Evolutionary conservation across 1,139 yeast species (phyloP).

Genomic region (Geotrichum candidum): DNA sequence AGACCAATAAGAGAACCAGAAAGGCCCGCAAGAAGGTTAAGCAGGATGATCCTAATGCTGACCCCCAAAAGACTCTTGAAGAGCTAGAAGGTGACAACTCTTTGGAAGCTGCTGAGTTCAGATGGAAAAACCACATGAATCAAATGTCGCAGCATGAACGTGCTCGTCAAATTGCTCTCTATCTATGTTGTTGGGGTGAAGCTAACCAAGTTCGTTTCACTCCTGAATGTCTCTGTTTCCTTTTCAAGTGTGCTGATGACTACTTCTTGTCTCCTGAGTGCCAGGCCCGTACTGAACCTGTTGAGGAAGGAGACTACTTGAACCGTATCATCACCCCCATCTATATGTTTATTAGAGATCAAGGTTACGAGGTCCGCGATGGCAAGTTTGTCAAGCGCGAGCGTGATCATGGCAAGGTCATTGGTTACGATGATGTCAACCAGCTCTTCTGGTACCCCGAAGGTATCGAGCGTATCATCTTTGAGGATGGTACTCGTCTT

Average conservation of each 20-base stretch:
- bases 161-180: slow-evolving; percentile 84
- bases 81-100: slow-evolving; percentile 86
- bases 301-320: slow-evolving; percentile 93
- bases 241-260: slow-evolving; percentile 89
- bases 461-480: slow-evolving; percentile 87
- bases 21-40: slow-evolving; percentile 55
- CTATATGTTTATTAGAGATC: slow-evolving; percentile 85
- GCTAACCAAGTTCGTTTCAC: slow-evolving; percentile 95
- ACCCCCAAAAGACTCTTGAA: slow-evolving; percentile 54
- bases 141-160: slow-evolving; percentile 65
- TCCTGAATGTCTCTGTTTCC: slow-evolving; percentile 87
- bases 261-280: slow-evolving; percentile 83
- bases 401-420: slow-evolving; percentile 86
- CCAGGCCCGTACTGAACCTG: slow-evolving; percentile 67
- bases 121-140: slow-evolving; percentile 80
- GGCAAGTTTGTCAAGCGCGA: slow-evolving; percentile 97
- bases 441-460: slow-evolving; percentile 99
- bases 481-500: slow-evolving; percentile 86
- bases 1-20: slow-evolving; percentile 50
- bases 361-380: slow-evolving; percentile 89
- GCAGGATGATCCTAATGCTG: slow-evolving; percentile 46
- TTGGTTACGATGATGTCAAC: slow-evolving; percentile 97
- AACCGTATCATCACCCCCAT: slow-evolving; percentile 90
- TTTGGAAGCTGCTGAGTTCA: slow-evolving; percentile 71
- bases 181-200: slow-evolving; percentile 95